Evolutionary conservation across 228 moss, liverwort and hornwort genomes (phyloP).

Genomic region (Sphagnum fallax): DNA sequence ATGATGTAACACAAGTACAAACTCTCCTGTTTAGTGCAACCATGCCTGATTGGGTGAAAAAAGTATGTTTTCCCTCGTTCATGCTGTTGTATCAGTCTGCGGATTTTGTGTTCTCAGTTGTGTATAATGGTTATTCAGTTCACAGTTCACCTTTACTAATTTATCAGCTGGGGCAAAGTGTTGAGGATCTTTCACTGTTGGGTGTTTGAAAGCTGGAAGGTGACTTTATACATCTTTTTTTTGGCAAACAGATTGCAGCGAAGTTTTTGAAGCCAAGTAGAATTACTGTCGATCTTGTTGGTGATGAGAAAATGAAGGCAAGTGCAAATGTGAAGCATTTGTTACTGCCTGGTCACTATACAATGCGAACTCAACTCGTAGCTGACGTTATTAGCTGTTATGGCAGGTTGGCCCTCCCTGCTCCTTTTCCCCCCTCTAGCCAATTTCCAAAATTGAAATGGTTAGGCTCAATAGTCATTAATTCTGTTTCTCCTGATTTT

Average conservation of each 20-base stretch:
- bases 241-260: slow-evolving; percentile 45
- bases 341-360: slow-evolving; percentile 66
- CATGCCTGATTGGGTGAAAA: slow-evolving; percentile 83
- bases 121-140: no score
- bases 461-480: no score
- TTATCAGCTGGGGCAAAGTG: no score
- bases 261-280: slow-evolving; percentile 69
- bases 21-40: slow-evolving; percentile 94
- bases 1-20: slow-evolving; percentile 66
- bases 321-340: slow-evolving; percentile 85
- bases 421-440: background rate
- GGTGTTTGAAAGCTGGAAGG: no score
- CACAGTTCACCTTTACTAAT: no score
- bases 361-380: slow-evolving; percentile 65
- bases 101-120: no score
- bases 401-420: slow-evolving; percentile 20
- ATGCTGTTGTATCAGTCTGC: no score
- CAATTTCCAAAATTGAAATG: no score
- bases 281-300: slow-evolving; percentile 82
- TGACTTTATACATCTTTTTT: no score
- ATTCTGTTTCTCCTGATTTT: no score
- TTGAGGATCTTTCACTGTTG: no score
- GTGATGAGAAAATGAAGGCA: slow-evolving; percentile 96
- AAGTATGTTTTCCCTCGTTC: slow-evolving; percentile 16
- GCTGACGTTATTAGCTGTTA: slow-evolving; percentile 86